Base-by-base conservation (phyloP, 257 asterid genomes). In the Solanum infundibuliforme region DNA sequence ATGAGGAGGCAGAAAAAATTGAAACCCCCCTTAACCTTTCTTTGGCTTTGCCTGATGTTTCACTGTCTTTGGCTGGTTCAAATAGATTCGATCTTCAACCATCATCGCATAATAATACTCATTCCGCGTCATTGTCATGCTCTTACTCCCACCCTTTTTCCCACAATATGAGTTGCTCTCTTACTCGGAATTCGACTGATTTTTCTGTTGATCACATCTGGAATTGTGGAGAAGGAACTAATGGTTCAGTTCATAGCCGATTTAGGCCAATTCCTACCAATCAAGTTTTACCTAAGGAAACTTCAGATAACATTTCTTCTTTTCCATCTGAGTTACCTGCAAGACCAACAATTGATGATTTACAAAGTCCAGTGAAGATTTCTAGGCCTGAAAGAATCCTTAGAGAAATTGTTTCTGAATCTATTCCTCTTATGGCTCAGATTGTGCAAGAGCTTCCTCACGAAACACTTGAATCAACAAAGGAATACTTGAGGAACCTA, bases 151-250 rank as follows among this genome's bases (percentile, higher is more conserved):
- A 93, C 81, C 95, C 91, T 8, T 88, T 86, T 68, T 95, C 74
- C 35, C 74, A 66, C 35, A 66, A 66, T 66, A 31, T 13, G 20
- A 66, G 74, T 66, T 66, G 74, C 35, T 66, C 74, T 5, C 18
- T 66, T 27, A 66, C 98, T 1, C 99, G 20, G 74, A 66, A 66
- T 66, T 66, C 74, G 95, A 66, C 74, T 10, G 98, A 95, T 0
- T 89, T 92, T 74, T 96, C 98, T 0, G 88, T 60, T 66, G 97
- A 95, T 90, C 95, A 92, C 90, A 92, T 94, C 20, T 95, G 99
- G 99, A 97, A 97, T 73, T 91, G 94, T 88, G 99, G 99, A 74
- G 99, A 97, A 91, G 99, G 99, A 66, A 97, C 99, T 62, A 97
- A 97, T 89, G 99, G 99, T 16, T 97, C 99, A 1, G 99, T 97